phyloP scores from a whole-genome alignment of 2,329 filamentous ascomycete species.

The Fusarium ambrosium region DNA sequence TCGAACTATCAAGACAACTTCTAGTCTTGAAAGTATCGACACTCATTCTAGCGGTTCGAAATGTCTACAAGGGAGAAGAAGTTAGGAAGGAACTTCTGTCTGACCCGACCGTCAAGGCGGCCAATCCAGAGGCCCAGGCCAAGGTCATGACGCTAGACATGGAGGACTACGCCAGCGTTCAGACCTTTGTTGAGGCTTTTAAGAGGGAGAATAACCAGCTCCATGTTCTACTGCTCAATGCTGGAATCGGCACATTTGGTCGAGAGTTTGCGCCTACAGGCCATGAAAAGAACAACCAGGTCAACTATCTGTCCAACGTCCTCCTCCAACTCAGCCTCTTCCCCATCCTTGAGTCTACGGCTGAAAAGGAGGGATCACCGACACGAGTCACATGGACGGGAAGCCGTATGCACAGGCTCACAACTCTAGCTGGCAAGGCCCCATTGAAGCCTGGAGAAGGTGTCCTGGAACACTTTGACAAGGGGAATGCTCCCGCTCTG shows the following conservation, averaged over 20 bases:
- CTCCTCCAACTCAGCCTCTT: slow-evolving; percentile 40
- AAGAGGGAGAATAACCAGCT: not conserved
- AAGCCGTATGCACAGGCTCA: slow-evolving; percentile 28
- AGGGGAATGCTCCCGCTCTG: not conserved
- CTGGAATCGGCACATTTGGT: slow-evolving; percentile 19
- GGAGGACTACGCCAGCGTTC: slow-evolving; percentile 25
- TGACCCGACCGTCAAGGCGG: too few species aligned
- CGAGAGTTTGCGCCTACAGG: slow-evolving; percentile 21
- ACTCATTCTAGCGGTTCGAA: slow-evolving; percentile 58
- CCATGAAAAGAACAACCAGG: slow-evolving; percentile 45
- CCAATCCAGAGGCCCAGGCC: slow-evolving; percentile 22
- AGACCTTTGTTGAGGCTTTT: slow-evolving; percentile 12
- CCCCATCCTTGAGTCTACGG: slow-evolving; percentile 35
- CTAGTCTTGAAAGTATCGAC: slow-evolving; percentile 51
- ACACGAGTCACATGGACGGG: slow-evolving; percentile 37
- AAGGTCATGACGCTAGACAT: slow-evolving; percentile 36
- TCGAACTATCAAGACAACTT: slow-evolving; percentile 56
- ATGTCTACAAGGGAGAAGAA: slow-evolving; percentile 47
- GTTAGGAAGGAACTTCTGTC: too few species aligned
- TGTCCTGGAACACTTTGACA: slow-evolving; percentile 9
- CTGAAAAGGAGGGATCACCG: not conserved
- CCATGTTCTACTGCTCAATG: slow-evolving; percentile 35
- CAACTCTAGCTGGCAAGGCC: slow-evolving; percentile 2
- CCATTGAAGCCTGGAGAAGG: not conserved
- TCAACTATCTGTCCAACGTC: slow-evolving; percentile 48